phyloP scores from a whole-genome alignment of 345 rosid genomes.

The Raphanus raphanistrum region DNA sequence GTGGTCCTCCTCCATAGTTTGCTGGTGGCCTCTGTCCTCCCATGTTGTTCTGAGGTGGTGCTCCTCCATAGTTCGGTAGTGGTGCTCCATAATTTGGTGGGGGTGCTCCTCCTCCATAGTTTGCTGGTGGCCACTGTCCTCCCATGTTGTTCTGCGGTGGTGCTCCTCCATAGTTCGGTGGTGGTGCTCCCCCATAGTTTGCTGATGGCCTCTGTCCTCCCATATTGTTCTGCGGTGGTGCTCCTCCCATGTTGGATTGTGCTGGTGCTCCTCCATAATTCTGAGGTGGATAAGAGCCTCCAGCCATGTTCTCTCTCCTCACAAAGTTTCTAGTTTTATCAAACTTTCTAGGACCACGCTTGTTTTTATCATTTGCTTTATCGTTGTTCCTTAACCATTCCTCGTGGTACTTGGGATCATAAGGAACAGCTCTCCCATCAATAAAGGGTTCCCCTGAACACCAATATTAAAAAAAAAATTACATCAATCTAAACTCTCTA shows the following conservation, averaged over 20 bases:
- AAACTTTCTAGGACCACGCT: slow-evolving; percentile 79
- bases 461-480: neutral
- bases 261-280: slow-evolving; percentile 28
- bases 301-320: slow-evolving; percentile 71
- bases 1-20: slow-evolving; percentile 33
- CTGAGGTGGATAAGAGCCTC: slow-evolving; percentile 27
- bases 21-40: slow-evolving; percentile 18
- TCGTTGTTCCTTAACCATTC: slow-evolving; percentile 97
- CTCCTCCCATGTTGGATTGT: too few species aligned
- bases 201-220: slow-evolving; percentile 36
- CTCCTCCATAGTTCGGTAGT: neutral
- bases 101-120: slow-evolving; percentile 31
- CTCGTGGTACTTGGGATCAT: slow-evolving; percentile 36
- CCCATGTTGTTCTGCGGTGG: slow-evolving; percentile 16
- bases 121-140: slow-evolving; percentile 30
- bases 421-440: neutral
- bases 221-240: slow-evolving; percentile 21
- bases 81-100: slow-evolving; percentile 5
- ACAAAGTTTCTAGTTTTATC: slow-evolving; percentile 39
- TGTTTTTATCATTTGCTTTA: slow-evolving; percentile 80
- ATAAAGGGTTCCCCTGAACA: neutral
- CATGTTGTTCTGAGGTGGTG: slow-evolving; percentile 27
- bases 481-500: neutral
- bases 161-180: slow-evolving; percentile 26
- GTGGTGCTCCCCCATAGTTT: too few species aligned